Evolutionary conservation across 495 filamentous ascomycete species (phyloP), one percentile per base, ranked within the genome.

Genomic region (Pseudoneurospora amorphoporcata): DNA sequence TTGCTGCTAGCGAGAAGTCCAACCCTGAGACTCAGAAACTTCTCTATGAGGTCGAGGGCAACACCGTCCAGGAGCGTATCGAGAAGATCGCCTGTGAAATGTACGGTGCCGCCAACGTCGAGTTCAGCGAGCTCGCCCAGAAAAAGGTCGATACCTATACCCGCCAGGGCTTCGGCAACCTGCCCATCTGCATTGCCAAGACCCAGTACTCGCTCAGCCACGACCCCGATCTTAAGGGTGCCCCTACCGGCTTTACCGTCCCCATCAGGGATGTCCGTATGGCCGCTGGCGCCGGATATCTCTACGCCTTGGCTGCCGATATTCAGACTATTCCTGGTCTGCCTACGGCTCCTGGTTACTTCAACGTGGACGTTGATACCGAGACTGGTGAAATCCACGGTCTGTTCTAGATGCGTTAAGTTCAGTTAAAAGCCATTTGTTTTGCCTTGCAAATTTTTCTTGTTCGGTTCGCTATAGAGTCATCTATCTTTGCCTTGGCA

Each of bases 281-380:
- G 87, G 95, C 95, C 9, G 93, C 95, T 70, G 95, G 95, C 73
- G 95, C 91, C 74, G 95, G 95, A 76, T 95, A 96, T 80, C 84
- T 97, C 87, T 99, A 97, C 76, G 95, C 95, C 14, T 85, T 98
- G 75, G 95, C 95, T 68, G 95, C 95, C 12, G 95, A 98, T 79
- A 98, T 99, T 75, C 95, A 98, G 84, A 99, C 95, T 3, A 99
- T 99, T 77, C 95, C 95, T 29, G 95, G 95, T 41, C 82, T 99
- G 76, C 95, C 95, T 35, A 99, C 95, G 23, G 94, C 94, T 19
- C 95, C 95, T 17, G 95, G 95, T 12, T 99, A 98, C 79, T 82
- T 99, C 68, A 98, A 99, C 76, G 95, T 97, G 17, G 95, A 99
- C 76, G 91, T 99, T 69, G 92, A 99, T 77, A 81, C 88, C 7